Evolutionary conservation across 225 moss, liverwort and hornwort species (phyloP), one percentile per base, ranked within the genome.

Genomic region (Straminergon stramineum): DNA sequence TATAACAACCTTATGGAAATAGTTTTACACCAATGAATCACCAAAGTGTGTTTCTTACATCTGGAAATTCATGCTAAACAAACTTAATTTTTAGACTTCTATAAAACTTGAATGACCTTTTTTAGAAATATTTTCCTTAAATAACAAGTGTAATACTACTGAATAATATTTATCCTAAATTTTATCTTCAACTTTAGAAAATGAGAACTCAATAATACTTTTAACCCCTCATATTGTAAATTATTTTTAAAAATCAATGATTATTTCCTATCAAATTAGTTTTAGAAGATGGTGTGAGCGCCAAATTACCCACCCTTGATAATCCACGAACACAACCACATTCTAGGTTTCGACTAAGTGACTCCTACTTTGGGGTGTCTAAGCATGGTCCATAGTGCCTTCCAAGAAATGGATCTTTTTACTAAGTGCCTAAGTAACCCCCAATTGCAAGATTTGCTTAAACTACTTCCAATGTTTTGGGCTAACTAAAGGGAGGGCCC

Each of bases 21-120:
- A 10, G 5, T 70, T 69, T 70, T 70, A 14, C 3, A 41, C 24
- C 3, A 28, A 74, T 30, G 10, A 74, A 74, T 70, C 24, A 70
- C 23, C 24, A 39, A 70, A 69, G 22, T 69, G 23, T 22, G 23
- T 22, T 73, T 41, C 43, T 43, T 9, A 6, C 6, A 2, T 45
- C 1, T 30, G 3, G 17, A 70, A 48, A 18, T 48, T 6, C 1
- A 75, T 75, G 19, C 11, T 48, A 75, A 31, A 75, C 31, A 75
- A 48, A 11, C 6, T 74, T 74, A 30, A 48, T 30, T 30, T 74
- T 17, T 1, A 30, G 0, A 30, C 10, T 74, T 75, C 4, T 45
- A 15, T 1, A 30, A 6, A 45, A 45, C 9, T 0, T 28, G 0
- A 45, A 17, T 74, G 30, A 5, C 5, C 0, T 17, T 31, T 74